These are phyloP conservation scores for Melastoma malabathricum DNA, from an alignment of 345 rosid species.

Conservation along the genomic window DNA sequence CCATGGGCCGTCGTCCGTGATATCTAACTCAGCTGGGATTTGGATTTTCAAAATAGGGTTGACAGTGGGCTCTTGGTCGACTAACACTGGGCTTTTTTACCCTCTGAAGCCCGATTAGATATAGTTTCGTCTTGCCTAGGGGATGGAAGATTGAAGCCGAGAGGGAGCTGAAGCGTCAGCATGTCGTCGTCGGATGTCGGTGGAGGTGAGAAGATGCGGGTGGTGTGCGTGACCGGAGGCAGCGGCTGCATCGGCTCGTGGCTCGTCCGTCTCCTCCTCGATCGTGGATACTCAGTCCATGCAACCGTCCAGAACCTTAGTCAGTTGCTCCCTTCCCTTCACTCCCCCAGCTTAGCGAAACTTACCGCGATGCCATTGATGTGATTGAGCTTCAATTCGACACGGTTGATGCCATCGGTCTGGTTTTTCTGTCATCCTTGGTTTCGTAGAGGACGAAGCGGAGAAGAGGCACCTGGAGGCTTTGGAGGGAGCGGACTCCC, in stretches of 20 bases:
- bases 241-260: constrained; percentile 94
- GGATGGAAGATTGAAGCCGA: not conserved
- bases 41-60: too few species aligned
- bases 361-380: too few species aligned
- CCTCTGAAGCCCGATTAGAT: too few species aligned
- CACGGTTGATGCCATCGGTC: not conserved
- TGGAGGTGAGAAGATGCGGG: constrained; percentile 3
- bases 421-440: not conserved
- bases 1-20: too few species aligned
- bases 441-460: constrained; percentile 31
- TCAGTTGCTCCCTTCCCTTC: constrained; percentile 9
- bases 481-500: constrained; percentile 60
- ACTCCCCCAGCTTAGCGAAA: not conserved
- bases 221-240: constrained; percentile 84
- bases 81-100: too few species aligned
- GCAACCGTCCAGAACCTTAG: constrained; percentile 73
- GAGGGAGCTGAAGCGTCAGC: not conserved
- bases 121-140: not conserved
- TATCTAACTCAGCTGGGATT: too few species aligned
- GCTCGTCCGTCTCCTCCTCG: constrained; percentile 64
- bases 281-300: constrained; percentile 70
- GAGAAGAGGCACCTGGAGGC: constrained; percentile 76
- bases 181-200: constrained; percentile 31
- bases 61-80: too few species aligned
- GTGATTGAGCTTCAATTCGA: not conserved